These are phyloP conservation scores for Aspergillus neoniger DNA, from an alignment of 2,329 filamentous ascomycete genomes.

Conservation along the genomic window DNA sequence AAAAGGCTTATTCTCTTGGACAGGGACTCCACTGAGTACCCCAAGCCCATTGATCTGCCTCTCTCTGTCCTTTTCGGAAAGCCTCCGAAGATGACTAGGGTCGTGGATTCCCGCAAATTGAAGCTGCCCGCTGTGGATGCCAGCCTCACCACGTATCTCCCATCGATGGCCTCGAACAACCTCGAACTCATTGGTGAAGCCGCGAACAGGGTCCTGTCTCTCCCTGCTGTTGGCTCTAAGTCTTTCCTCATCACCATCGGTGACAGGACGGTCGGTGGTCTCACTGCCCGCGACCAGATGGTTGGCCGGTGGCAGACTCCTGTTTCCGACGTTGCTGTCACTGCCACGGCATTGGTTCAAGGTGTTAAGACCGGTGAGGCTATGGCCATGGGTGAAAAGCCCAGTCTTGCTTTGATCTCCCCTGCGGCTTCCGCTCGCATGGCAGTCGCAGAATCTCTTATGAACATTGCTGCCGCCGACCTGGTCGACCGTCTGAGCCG, in stretches of 20 bases:
- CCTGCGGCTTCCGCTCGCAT: conserved; percentile 89
- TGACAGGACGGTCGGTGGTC: conserved; percentile 85
- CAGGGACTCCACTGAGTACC: conserved; percentile 71
- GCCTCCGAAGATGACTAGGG: conserved; percentile 75
- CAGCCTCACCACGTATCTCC: conserved; percentile 67
- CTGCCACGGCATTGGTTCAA: conserved; percentile 73
- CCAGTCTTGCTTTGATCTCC: conserved; percentile 84
- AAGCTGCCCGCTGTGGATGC: conserved; percentile 73
- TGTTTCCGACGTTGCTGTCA: conserved; percentile 91
- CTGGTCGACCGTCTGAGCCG: conserved; percentile 71
- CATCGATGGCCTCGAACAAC: conserved; percentile 52
- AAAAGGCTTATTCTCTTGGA: conserved; percentile 79
- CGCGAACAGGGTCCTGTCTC: conserved; percentile 74
- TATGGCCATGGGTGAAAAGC: conserved; percentile 97
- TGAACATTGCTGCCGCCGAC: conserved; percentile 86
- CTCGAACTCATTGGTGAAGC: conserved; percentile 64
- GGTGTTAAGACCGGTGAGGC: conserved; percentile 82
- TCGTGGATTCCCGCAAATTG: conserved; percentile 69
- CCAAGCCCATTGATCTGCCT: conserved; percentile 81
- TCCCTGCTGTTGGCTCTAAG: conserved; percentile 94
- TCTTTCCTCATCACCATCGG: conserved; percentile 96
- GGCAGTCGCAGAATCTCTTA: conserved; percentile 89
- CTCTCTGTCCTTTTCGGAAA: conserved; percentile 89
- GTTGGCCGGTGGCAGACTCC: conserved; percentile 95
- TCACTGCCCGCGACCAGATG: conserved; percentile 89